Conservation (phyloP, 345 rosid genomes). For the Geranium rotundifolium region DNA sequence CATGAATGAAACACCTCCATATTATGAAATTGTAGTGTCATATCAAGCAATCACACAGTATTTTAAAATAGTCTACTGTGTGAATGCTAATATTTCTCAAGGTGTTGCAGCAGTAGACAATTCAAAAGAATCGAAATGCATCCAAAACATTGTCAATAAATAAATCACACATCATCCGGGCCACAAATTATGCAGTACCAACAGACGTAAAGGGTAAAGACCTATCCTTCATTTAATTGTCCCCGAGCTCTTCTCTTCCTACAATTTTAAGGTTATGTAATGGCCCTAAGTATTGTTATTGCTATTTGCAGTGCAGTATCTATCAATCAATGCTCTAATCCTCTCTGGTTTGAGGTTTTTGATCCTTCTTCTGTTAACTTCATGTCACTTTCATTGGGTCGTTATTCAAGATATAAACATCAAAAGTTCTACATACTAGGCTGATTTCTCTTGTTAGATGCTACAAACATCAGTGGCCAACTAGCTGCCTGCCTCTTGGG, state of each 20-base stretch:
- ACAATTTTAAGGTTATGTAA: too few species aligned
- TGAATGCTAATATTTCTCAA: too few species aligned
- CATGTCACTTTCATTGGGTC: not conserved
- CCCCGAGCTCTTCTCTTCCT: too few species aligned
- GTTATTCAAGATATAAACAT: too few species aligned
- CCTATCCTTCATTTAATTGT: not conserved
- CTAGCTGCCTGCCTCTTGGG: not conserved
- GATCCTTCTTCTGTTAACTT: not conserved
- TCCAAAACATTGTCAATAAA: not conserved
- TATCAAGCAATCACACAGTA: too few species aligned
- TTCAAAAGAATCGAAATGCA: too few species aligned
- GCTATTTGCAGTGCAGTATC: not conserved
- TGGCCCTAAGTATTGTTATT: too few species aligned
- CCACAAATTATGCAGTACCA: not conserved
- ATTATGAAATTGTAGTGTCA: too few species aligned
- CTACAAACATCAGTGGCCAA: not conserved
- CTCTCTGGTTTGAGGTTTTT: not conserved
- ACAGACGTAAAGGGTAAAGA: not conserved
- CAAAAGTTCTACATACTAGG: not conserved
- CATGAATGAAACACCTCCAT: too few species aligned
- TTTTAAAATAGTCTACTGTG: too few species aligned
- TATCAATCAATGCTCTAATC: not conserved
- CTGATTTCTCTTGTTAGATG: not conserved
- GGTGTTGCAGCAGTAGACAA: too few species aligned
- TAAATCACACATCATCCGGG: not conserved